A percentile compares a stretch with the other conserved stretches of the same genome.
Evolutionary conservation across 352 stramenopile species (phyloP).

Genomic region (Phytophthora rubi): DNA sequence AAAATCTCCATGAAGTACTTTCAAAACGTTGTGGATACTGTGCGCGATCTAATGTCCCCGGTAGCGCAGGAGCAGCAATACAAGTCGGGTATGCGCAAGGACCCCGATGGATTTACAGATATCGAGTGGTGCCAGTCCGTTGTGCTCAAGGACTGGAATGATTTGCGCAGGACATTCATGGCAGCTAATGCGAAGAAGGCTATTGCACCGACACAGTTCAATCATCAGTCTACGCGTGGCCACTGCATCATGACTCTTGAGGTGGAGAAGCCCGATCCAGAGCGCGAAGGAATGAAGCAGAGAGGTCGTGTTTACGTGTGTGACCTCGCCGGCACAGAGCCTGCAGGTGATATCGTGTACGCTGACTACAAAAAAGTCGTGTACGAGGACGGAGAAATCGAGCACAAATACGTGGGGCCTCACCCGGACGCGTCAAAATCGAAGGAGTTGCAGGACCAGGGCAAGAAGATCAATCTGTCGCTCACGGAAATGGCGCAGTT

Average conservation of each 20-base stretch:
- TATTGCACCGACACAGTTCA: constrained; percentile 95
- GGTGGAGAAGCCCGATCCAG: constrained; percentile 93
- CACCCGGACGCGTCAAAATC: constrained; percentile 92
- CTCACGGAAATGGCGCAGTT: constrained; percentile 96
- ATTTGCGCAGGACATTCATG: constrained; percentile 92
- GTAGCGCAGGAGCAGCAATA: constrained; percentile 94
- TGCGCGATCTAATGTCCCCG: constrained; percentile 94
- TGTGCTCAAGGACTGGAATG: constrained; percentile 94
- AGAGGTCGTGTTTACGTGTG: constrained; percentile 93
- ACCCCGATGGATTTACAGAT: constrained; percentile 94
- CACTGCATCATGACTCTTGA: constrained; percentile 97
- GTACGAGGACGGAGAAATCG: constrained; percentile 91
- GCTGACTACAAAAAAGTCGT: constrained; percentile 94
- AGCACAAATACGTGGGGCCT: constrained; percentile 92
- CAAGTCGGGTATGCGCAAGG: constrained; percentile 95
- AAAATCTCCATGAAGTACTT: constrained; percentile 98
- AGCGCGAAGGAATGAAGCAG: constrained; percentile 91
- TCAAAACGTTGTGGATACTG: constrained; percentile 96
- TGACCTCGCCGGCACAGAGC: constrained; percentile 93
- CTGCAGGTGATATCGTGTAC: constrained; percentile 94
- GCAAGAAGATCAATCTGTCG: constrained; percentile 97
- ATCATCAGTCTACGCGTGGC: constrained; percentile 93
- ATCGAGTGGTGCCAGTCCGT: constrained; percentile 95
- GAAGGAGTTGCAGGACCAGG: constrained; percentile 94
- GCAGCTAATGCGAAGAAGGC: constrained; percentile 92